These are phyloP conservation scores for Apostasia shenzhenica DNA, from an alignment of 106 monocot species.

Conservation along the genomic window DNA sequence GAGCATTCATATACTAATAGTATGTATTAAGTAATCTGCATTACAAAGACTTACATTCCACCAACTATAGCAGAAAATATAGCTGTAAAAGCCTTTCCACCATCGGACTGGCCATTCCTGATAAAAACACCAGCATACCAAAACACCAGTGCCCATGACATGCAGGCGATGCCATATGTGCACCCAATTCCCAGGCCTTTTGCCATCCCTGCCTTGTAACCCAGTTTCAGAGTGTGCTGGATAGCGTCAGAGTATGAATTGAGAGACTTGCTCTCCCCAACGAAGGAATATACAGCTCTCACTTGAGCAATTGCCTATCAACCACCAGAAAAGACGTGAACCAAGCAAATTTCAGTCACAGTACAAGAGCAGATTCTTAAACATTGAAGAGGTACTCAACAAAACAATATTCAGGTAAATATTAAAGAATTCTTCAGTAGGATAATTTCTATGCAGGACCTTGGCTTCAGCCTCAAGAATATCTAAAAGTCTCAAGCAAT, in stretches of 20 bases:
- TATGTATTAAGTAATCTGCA: no score
- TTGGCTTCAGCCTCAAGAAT: no score
- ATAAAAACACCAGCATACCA: conserved; percentile 99
- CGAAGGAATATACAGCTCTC: conserved; percentile 90
- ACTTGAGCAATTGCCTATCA: conserved; percentile 91
- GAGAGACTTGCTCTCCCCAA: conserved; percentile 74
- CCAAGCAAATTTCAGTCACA: background rate
- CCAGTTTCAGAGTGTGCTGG: conserved; percentile 83
- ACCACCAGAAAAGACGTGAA: conserved; percentile 1
- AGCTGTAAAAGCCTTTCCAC: conserved; percentile 96
- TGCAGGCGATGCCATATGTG: conserved; percentile 94
- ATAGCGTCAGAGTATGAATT: conserved; percentile 94
- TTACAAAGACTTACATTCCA: conserved; percentile 68
- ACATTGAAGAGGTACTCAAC: background rate
- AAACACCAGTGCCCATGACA: conserved; percentile 96
- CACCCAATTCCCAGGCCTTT: conserved; percentile 97
- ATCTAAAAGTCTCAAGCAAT: background rate
- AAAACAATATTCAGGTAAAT: background rate
- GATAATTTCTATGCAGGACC: no score
- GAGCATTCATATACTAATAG: no score
- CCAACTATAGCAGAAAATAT: conserved; percentile 99
- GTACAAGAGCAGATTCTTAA: background rate
- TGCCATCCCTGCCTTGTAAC: conserved; percentile 98
- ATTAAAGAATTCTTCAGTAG: no score
- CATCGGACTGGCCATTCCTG: conserved; percentile 93